Conservation (phyloP, 257 asterid species). For the Nicotiana obtusifolia region DNA sequence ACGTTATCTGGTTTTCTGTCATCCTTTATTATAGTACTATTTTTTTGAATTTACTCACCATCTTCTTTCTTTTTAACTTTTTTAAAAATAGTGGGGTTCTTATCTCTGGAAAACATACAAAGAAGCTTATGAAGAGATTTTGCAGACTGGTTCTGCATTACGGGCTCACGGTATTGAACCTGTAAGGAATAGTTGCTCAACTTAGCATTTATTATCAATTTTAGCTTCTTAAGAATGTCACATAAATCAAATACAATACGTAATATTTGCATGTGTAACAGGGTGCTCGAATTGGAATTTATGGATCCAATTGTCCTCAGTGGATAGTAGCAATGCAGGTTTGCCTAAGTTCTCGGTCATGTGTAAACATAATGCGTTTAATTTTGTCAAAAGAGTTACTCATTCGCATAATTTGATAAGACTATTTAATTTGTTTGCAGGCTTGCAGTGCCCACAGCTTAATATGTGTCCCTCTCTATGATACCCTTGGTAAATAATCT, state of each 20-base stretch:
- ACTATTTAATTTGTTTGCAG: constrained; percentile 29
- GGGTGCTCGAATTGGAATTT: constrained; percentile 87
- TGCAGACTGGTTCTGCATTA: constrained; percentile 71
- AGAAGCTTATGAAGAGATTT: constrained; percentile 62
- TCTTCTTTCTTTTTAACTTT: background rate
- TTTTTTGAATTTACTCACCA: background rate
- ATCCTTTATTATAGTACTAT: background rate
- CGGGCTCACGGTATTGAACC: constrained; percentile 61
- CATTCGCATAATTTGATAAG: background rate
- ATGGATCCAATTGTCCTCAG: constrained; percentile 92
- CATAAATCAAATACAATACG: background rate
- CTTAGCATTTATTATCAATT: background rate
- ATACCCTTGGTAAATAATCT: constrained; percentile 68
- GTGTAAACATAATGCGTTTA: background rate
- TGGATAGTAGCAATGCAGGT: constrained; percentile 99
- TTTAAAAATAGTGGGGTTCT: constrained; percentile 65
- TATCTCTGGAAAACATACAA: constrained; percentile 80
- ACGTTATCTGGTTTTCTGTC: background rate
- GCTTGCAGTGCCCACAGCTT: constrained; percentile 80
- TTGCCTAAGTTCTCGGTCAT: background rate
- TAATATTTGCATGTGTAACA: constrained; percentile 10
- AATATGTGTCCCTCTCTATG: constrained; percentile 90
- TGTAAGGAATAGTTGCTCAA: constrained; percentile 38
- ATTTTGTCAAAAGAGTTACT: background rate
- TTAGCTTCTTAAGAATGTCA: background rate